Evolutionary conservation across 352 stramenopile species (phyloP), one percentile per base, ranked within the genome.

Genomic region (Blastocystis sp.): DNA sequence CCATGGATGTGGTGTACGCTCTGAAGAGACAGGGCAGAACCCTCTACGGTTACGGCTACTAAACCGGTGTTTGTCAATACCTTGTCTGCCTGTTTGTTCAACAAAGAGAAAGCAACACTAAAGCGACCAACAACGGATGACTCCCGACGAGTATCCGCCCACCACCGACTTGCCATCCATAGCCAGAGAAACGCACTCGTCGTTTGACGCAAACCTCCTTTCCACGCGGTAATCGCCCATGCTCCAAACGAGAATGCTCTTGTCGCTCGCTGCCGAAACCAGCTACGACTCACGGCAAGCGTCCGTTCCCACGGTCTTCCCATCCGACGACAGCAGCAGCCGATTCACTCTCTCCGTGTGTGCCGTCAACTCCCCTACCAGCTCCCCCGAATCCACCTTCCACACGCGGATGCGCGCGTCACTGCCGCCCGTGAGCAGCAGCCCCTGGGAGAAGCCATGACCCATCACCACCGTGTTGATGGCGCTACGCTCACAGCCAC

Each of bases 21-120:
- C 28, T 34, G 28, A 34, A 34, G 28, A 34, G 28, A 34, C 28
- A 34, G 28, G 28, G 28, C 28, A 34, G 28, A 34, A 34, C 28
- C 28, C 28, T 34, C 28, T 34, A 34, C 28, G 28, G 28, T 34
- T 34, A 34, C 28, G 28, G 28, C 28, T 34, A 34, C 28, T 34
- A 34, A 34, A 66, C 70, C 34, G 19, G 21, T 86, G 9, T 86
- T 84, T 84, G 59, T 80, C 41, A 9, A 10, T 86, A 43, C 59
- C 40, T 76, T 21, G 21, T 76, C 19, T 40, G 21, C 28, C 34
- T 76, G 28, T 40, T 86, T 88, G 52, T 70, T 2, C 69, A 79
- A 3, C 40, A 59, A 38, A n/a, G 56, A 38, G 23, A 59, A 5
- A 77, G 38, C 14, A 19, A 19, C 17, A 77, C 19, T 59, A 77